A percentile compares a stretch with the other conserved stretches of the same genome.
Evolutionary conservation across 371 early-diverging fungal genomes (phyloP).

Genomic region (Saksenaea oblongispora): DNA sequence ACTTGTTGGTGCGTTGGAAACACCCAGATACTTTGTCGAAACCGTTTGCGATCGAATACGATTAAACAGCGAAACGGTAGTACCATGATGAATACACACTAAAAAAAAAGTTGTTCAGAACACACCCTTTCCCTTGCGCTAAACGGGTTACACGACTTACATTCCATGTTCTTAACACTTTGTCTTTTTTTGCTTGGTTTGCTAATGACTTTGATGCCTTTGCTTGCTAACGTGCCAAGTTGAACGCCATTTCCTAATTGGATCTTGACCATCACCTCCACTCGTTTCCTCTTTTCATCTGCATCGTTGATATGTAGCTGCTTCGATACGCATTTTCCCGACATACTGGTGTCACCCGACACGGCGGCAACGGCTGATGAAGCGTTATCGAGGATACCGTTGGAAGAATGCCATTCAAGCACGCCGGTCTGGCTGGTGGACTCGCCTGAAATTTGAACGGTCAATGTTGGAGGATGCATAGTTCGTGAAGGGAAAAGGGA

Average conservation of each 20-base stretch:
- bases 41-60: constrained; percentile 80
- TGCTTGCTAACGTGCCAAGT: constrained; percentile 67
- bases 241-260: constrained; percentile 54
- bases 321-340: constrained; percentile 71
- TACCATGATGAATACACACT: constrained; percentile 75
- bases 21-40: constrained; percentile 76
- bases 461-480: constrained; percentile 16
- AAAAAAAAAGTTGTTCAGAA: not conserved
- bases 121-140: not conserved
- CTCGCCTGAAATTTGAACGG: constrained; percentile 26
- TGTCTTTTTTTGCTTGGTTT: constrained; percentile 81
- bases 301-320: constrained; percentile 76
- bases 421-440: constrained; percentile 16
- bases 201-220: constrained; percentile 76
- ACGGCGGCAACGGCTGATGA: constrained; percentile 15
- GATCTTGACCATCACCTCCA: constrained; percentile 65
- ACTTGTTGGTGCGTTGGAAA: constrained; percentile 44
- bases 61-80: constrained; percentile 76
- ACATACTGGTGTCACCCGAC: constrained; percentile 18
- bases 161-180: constrained; percentile 75
- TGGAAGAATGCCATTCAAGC: constrained; percentile 22
- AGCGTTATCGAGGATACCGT: constrained; percentile 13
- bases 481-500: constrained; percentile 6
- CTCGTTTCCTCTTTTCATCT: constrained; percentile 72
- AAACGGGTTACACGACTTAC: constrained; percentile 11